A percentile compares a stretch with the other conserved stretches of the same genome.
These are phyloP conservation scores for Cutaneotrichosporon dermatis DNA, from an alignment of 1,284 basidiomycete species.

Conservation along the genomic window DNA sequence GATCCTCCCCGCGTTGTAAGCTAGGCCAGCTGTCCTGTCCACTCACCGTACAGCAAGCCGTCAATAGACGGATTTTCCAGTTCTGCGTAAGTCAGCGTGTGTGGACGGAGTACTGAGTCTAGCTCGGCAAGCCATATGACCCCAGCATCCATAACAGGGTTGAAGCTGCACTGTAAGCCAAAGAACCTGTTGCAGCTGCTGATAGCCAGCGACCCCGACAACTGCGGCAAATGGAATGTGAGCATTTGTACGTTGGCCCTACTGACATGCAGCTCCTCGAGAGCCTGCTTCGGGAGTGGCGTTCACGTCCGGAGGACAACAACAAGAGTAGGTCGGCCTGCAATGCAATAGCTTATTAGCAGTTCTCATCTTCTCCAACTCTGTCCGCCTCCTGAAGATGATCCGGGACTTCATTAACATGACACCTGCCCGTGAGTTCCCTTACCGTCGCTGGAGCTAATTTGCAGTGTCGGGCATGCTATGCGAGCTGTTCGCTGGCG, in stretches of 20 bases:
- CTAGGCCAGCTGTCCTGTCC: neutral
- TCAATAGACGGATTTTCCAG: slow-evolving; percentile 33
- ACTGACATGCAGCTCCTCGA: slow-evolving; percentile 42
- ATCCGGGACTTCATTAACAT: slow-evolving; percentile 48
- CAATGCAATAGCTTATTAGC: neutral
- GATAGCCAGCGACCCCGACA: slow-evolving; percentile 38
- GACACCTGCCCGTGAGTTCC: slow-evolving; percentile 36
- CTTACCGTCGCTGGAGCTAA: no score
- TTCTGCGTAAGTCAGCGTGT: slow-evolving; percentile 38
- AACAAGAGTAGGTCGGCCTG: slow-evolving; percentile 37
- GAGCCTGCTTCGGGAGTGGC: slow-evolving; percentile 48
- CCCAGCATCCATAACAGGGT: slow-evolving; percentile 22
- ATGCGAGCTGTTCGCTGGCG: slow-evolving; percentile 49
- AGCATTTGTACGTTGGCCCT: slow-evolving; percentile 1
- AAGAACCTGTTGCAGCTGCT: neutral
- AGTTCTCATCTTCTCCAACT: slow-evolving; percentile 52
- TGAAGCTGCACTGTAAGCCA: slow-evolving; percentile 33
- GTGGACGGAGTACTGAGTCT: no score
- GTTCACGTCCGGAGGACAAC: slow-evolving; percentile 43
- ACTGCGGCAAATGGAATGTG: slow-evolving; percentile 54
- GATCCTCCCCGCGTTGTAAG: slow-evolving; percentile 31
- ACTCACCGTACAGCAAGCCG: slow-evolving; percentile 21
- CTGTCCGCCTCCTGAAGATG: slow-evolving; percentile 50
- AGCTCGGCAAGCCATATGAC: slow-evolving; percentile 32
- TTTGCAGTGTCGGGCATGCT: slow-evolving; percentile 32